Percentiles rank a stretch among this genome's conserved stretches.
phyloP scores from a whole-genome alignment of 2,329 filamentous ascomycete species.

The Leptographium radiaticola region DNA sequence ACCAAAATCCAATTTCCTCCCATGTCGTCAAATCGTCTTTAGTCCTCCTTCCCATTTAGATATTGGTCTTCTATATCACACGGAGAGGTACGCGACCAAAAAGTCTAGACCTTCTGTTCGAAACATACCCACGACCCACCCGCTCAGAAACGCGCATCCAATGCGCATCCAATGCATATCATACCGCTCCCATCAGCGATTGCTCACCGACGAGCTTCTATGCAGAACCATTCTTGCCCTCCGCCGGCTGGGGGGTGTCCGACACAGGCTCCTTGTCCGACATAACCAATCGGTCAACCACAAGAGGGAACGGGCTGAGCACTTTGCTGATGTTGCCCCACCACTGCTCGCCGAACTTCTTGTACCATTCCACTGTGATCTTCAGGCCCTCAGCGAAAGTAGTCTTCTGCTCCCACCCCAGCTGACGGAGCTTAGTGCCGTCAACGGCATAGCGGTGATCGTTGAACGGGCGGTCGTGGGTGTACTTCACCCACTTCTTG shows the following conservation, averaged over 20 bases:
- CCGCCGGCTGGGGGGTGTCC: slow-evolving; percentile 16
- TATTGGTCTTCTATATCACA: background rate
- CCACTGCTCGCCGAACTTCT: slow-evolving; percentile 51
- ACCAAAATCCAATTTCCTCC: background rate
- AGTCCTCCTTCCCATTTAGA: background rate
- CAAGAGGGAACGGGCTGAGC: slow-evolving; percentile 53
- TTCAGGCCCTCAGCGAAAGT: slow-evolving; percentile 49
- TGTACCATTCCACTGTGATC: slow-evolving; percentile 59
- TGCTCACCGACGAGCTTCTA: background rate
- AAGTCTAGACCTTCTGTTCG: background rate
- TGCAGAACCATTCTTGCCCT: background rate
- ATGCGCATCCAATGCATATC: background rate
- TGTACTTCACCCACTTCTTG: slow-evolving; percentile 57
- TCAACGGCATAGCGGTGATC: slow-evolving; percentile 62
- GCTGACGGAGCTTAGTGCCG: slow-evolving; percentile 49
- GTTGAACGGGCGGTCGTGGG: slow-evolving; percentile 67
- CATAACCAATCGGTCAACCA: slow-evolving; percentile 40
- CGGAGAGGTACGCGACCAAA: background rate
- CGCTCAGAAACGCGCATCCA: background rate
- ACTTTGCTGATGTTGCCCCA: slow-evolving; percentile 61
- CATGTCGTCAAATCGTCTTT: background rate
- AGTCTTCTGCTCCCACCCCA: slow-evolving; percentile 60
- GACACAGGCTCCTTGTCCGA: slow-evolving; percentile 32
- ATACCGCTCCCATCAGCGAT: background rate
- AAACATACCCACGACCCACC: background rate